phyloP scores from a whole-genome alignment of 257 asterid genomes.

The Cynanchum wilfordii region DNA sequence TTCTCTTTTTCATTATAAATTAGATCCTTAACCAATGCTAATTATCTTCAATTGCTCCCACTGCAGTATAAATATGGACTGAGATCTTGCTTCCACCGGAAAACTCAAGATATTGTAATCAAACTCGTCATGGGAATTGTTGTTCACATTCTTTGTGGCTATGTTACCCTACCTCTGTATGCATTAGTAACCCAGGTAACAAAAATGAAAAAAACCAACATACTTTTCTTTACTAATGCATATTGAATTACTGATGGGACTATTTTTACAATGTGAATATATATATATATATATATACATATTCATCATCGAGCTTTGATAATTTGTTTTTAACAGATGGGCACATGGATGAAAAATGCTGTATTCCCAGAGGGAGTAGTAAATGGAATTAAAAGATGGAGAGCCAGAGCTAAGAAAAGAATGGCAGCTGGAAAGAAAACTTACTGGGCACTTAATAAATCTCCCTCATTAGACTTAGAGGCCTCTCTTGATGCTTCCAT shows the following conservation, averaged over 20 bases:
- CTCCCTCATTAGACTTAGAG: constrained; percentile 31
- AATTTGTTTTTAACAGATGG: constrained; percentile 39
- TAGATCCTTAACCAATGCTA: constrained; percentile 3
- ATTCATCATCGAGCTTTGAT: too few species aligned
- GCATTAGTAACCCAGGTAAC: constrained; percentile 70
- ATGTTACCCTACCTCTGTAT: constrained; percentile 67
- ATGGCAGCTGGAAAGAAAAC: constrained; percentile 28
- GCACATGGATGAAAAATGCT: constrained; percentile 47
- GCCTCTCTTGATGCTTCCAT: constrained; percentile 30
- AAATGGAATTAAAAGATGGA: constrained; percentile 57
- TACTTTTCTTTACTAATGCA: not conserved
- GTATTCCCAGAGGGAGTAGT: constrained; percentile 49
- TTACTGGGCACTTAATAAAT: constrained; percentile 3
- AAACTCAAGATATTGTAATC: constrained; percentile 49
- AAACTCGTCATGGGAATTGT: constrained; percentile 44
- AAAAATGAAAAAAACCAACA: not conserved
- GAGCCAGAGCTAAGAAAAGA: constrained; percentile 46
- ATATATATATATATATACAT: not conserved
- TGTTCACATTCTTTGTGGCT: constrained; percentile 68
- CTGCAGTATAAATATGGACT: constrained; percentile 53
- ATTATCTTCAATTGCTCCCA: constrained; percentile 6
- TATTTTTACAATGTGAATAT: not conserved
- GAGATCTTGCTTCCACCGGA: constrained; percentile 60
- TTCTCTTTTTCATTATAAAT: not conserved
- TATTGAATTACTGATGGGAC: not conserved